Conservation (phyloP, 2,329 filamentous ascomycete species). For the Thielaviopsis musarum region DNA sequence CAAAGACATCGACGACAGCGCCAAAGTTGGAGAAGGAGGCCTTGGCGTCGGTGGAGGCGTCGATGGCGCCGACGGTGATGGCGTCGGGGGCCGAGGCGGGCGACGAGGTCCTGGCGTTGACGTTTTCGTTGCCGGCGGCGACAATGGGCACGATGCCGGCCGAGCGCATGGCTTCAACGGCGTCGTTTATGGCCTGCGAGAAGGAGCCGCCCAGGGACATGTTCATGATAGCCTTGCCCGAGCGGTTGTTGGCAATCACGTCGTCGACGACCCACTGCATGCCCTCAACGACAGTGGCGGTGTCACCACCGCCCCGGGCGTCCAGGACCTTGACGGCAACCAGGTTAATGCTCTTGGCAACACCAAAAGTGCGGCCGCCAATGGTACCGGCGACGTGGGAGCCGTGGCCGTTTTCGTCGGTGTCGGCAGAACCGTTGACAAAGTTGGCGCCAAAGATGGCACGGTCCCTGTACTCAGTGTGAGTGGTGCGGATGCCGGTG, state of each 20-base stretch:
- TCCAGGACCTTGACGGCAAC: slow-evolving; percentile 47
- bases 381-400: slow-evolving; percentile 48
- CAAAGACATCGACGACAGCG: slow-evolving; percentile 34
- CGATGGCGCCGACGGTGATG: slow-evolving; percentile 43
- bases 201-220: slow-evolving; percentile 40
- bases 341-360: slow-evolving; percentile 39
- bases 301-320: slow-evolving; percentile 22
- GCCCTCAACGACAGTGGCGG: slow-evolving; percentile 34
- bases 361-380: slow-evolving; percentile 41
- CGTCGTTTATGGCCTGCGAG: slow-evolving; percentile 36
- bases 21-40: slow-evolving; percentile 45
- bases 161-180: slow-evolving; percentile 30
- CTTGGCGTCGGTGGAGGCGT: slow-evolving; percentile 29
- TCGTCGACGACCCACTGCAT: slow-evolving; percentile 39
- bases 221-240: slow-evolving; percentile 44
- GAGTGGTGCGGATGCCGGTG: slow-evolving; percentile 41
- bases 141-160: slow-evolving; percentile 40
- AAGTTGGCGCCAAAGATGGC: slow-evolving; percentile 37
- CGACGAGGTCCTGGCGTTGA: slow-evolving; percentile 32
- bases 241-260: slow-evolving; percentile 23
- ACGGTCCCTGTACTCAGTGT: slow-evolving; percentile 39
- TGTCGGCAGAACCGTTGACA: slow-evolving; percentile 26
- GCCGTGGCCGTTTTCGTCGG: slow-evolving; percentile 45
- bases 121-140: slow-evolving; percentile 42
- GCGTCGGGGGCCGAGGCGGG: slow-evolving; percentile 38